These are phyloP conservation scores for Podospora bellae-mahoneyi DNA, from an alignment of 495 filamentous ascomycete genomes.

Conservation along the genomic window DNA sequence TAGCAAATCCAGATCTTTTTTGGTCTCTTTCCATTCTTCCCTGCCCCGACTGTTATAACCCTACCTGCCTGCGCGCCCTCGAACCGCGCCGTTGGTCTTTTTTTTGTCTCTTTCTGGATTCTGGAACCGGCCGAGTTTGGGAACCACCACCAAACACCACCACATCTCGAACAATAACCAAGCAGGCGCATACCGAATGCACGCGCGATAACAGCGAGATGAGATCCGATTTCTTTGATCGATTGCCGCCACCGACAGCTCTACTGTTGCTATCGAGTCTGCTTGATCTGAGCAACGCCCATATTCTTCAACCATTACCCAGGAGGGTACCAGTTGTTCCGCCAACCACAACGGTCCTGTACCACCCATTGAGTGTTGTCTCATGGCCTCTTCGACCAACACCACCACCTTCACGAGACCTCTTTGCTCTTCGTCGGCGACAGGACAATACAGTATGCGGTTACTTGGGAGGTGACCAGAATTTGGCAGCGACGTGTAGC, in stretches of 20 bases:
- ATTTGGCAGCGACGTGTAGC: conserved; percentile 47
- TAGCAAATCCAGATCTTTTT: not conserved
- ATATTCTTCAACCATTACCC: conserved; percentile 34
- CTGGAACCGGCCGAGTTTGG: not conserved
- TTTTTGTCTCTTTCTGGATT: not conserved
- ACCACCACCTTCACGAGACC: conserved; percentile 30
- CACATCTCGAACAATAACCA: not conserved
- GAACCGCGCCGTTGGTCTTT: not conserved
- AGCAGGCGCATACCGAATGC: conserved; percentile 18
- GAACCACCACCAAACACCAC: not conserved
- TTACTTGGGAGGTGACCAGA: conserved; percentile 42
- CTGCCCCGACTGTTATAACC: not conserved
- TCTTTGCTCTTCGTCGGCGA: conserved; percentile 37
- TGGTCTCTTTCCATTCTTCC: not conserved
- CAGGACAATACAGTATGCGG: conserved; percentile 48
- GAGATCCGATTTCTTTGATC: conserved; percentile 38
- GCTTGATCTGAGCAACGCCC: conserved; percentile 33
- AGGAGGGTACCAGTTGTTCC: conserved; percentile 14
- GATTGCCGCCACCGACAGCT: conserved; percentile 41
- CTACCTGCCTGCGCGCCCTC: not conserved
- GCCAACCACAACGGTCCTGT: conserved; percentile 40
- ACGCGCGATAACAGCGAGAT: conserved; percentile 22
- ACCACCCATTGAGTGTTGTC: conserved; percentile 42
- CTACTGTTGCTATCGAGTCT: conserved; percentile 39
- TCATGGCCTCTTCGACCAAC: conserved; percentile 43